These are phyloP conservation scores for Coelastrella sp. DNA, from an alignment of 139 green algal genomes.

Conservation along the genomic window DNA sequence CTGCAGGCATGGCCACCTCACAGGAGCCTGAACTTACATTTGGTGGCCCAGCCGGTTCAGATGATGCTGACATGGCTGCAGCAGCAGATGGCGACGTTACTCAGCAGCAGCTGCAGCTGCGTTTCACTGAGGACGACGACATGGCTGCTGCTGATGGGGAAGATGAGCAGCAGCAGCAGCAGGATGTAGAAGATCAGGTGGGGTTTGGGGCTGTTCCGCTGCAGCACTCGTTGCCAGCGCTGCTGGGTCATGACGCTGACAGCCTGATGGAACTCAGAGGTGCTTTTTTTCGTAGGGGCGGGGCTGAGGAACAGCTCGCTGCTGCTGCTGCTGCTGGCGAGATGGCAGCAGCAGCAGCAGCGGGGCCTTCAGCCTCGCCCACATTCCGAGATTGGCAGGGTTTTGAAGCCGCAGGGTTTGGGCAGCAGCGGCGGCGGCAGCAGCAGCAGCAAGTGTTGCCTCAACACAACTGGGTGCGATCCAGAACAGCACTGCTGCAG, in stretches of 20 bases:
- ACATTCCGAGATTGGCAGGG: not conserved
- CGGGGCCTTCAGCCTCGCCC: conserved; percentile 18
- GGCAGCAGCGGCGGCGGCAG: not conserved
- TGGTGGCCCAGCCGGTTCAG: conserved; percentile 1
- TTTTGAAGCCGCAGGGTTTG: not conserved
- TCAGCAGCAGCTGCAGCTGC: conserved; percentile 13
- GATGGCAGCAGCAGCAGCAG: conserved; percentile 4
- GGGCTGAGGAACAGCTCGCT: not conserved
- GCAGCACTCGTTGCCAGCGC: conserved; percentile 68
- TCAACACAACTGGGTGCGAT: conserved; percentile 23
- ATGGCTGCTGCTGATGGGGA: conserved; percentile 4
- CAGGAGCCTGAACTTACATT: conserved; percentile 37
- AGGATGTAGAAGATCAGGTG: conserved; percentile 3
- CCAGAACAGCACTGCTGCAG: conserved; percentile 17
- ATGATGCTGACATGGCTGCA: conserved; percentile 42
- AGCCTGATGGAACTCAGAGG: conserved; percentile 65
- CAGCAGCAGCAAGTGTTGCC: not conserved
- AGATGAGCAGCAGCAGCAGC: not conserved
- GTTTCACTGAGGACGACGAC: not conserved
- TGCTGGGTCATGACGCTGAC: conserved; percentile 69
- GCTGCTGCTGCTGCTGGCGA: not conserved
- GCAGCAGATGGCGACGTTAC: conserved; percentile 25
- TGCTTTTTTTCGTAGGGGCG: conserved; percentile 50
- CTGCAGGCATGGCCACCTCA: not conserved
- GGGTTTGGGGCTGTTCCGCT: conserved; percentile 52